phyloP scores from a whole-genome alignment of 2,329 filamentous ascomycete species.

The Trichoderma lentiforme region DNA sequence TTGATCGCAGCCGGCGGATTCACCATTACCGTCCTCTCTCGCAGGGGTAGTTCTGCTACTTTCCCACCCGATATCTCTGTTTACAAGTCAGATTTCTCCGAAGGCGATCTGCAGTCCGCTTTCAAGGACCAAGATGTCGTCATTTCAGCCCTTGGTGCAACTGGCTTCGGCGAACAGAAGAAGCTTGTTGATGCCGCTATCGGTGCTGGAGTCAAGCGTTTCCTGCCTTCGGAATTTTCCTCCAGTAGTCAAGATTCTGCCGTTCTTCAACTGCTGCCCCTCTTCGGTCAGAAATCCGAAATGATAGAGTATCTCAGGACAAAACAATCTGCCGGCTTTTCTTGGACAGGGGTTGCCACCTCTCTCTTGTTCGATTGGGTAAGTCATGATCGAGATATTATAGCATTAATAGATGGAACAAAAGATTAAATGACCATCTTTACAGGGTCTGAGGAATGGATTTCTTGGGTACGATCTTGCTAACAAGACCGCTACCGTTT shows the following conservation, averaged over 20 bases:
- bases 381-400: not conserved
- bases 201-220: constrained; percentile 50
- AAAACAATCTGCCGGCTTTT: constrained; percentile 18
- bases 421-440: not conserved
- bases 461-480: constrained; percentile 21
- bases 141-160: constrained; percentile 44
- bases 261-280: constrained; percentile 21
- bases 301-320: constrained; percentile 20
- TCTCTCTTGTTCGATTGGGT: constrained; percentile 29
- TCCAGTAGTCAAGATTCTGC: constrained; percentile 29
- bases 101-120: constrained; percentile 15
- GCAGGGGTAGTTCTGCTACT: constrained; percentile 15
- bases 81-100: constrained; percentile 21
- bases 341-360: constrained; percentile 32
- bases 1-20: constrained; percentile 16
- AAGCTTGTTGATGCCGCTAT: constrained; percentile 51
- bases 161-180: constrained; percentile 41
- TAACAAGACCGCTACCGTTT: constrained; percentile 18
- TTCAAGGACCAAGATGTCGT: constrained; percentile 21
- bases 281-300: constrained; percentile 23
- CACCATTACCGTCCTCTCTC: constrained; percentile 19
- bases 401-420: not conserved
- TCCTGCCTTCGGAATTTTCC: constrained; percentile 52
- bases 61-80: constrained; percentile 15
- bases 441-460: constrained; percentile 17